Evolutionary conservation across 1,284 basidiomycete species (phyloP).

Genomic region (Puccinia polysora): DNA sequence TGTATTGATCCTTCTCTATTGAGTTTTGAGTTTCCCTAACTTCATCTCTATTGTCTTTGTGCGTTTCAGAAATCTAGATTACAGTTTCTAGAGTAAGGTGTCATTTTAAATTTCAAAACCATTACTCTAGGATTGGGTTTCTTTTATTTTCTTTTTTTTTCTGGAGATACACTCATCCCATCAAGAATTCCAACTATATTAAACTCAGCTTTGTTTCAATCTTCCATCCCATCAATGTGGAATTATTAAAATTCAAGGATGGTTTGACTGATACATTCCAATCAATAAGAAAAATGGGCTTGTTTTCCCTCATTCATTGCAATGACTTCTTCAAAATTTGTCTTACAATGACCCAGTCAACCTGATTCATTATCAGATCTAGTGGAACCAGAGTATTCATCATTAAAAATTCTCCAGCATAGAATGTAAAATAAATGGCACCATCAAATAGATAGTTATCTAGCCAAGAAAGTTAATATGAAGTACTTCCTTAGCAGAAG

Average conservation of each 20-base stretch:
- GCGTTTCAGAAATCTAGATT: slow-evolving; percentile 26
- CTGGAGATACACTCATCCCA: slow-evolving; percentile 39
- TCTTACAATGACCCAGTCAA: slow-evolving; percentile 43
- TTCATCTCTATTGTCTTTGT: slow-evolving; percentile 21
- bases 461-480: too few relatives aligned
- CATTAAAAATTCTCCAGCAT: slow-evolving; percentile 42
- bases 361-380: slow-evolving; percentile 43
- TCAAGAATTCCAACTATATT: slow-evolving; percentile 31
- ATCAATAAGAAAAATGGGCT: slow-evolving; percentile 41
- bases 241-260: slow-evolving; percentile 36
- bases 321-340: slow-evolving; percentile 44
- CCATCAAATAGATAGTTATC: too few relatives aligned
- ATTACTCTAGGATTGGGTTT: too few relatives aligned
- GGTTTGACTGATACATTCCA: slow-evolving; percentile 40
- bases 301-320: slow-evolving; percentile 42
- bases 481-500: too few relatives aligned
- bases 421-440: too few relatives aligned
- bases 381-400: slow-evolving; percentile 43
- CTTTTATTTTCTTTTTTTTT: too few relatives aligned
- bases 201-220: slow-evolving; percentile 23
- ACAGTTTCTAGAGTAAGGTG: slow-evolving; percentile 24
- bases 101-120: too few relatives aligned
- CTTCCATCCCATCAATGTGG: slow-evolving; percentile 34
- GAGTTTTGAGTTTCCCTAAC: slow-evolving; percentile 8
- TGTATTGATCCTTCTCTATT: slow-evolving; percentile 42